A percentile compares a stretch with the other conserved stretches of the same genome.
phyloP scores from a whole-genome alignment of 495 filamentous ascomycete genomes.

The Penicillium paradoxum region DNA sequence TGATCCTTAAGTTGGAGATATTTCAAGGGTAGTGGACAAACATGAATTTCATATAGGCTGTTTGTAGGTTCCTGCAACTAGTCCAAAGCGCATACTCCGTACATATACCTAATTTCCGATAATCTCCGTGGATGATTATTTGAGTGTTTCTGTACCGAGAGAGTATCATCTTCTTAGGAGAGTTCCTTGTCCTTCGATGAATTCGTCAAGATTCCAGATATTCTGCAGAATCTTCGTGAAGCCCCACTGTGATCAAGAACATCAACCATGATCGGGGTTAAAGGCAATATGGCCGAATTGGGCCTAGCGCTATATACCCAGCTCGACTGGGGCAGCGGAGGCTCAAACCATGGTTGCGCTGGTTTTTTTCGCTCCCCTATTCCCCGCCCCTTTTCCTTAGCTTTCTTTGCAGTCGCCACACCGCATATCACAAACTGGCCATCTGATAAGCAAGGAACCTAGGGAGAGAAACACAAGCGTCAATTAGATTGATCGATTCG shows the following conservation, averaged over 20 bases:
- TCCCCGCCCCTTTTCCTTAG: conserved; percentile 24
- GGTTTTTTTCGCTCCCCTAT: conserved; percentile 16
- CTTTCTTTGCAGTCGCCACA: not conserved
- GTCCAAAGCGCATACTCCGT: too few species aligned
- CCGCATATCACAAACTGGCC: not conserved
- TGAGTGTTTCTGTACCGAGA: not conserved
- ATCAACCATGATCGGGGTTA: conserved; percentile 3
- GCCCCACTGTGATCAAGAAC: conserved; percentile 15
- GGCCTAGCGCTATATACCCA: conserved; percentile 10
- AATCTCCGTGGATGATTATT: not conserved
- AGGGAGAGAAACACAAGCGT: not conserved
- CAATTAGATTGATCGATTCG: not conserved
- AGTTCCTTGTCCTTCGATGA: not conserved
- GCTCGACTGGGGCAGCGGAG: conserved; percentile 18
- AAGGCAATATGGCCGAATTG: conserved; percentile 18
- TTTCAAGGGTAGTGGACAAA: conserved; percentile 26
- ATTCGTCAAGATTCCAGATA: not conserved
- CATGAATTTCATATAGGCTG: conserved; percentile 10
- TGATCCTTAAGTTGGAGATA: conserved; percentile 20
- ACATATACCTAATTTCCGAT: conserved; percentile 2
- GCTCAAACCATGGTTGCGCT: conserved; percentile 25
- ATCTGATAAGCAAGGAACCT: not conserved
- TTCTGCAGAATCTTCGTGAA: conserved; percentile 9
- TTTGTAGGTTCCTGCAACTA: not conserved
- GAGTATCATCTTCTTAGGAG: too few species aligned